A percentile compares a stretch with the other conserved stretches of the same genome.
Conservation (phyloP, 2,329 filamentous ascomycete species). For the Helotiales sp. region DNA sequence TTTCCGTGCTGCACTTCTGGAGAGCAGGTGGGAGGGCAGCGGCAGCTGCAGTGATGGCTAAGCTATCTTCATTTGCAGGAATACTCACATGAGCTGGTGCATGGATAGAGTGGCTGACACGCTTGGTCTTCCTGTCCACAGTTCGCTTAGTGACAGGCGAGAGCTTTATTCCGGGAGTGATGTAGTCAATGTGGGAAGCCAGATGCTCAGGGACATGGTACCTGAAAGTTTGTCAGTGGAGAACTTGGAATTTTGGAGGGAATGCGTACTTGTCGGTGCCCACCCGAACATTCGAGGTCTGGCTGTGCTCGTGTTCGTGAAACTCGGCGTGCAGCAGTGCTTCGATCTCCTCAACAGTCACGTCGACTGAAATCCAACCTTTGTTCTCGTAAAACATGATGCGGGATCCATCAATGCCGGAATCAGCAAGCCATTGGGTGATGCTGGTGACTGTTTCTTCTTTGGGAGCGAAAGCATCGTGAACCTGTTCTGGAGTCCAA, state of each 20-base stretch:
- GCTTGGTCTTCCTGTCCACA: slow-evolving; percentile 26
- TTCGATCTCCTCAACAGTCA: slow-evolving; percentile 57
- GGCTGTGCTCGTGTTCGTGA: slow-evolving; percentile 55
- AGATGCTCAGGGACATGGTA: slow-evolving; percentile 57
- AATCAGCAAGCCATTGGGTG: slow-evolving; percentile 58
- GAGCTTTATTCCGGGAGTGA: slow-evolving; percentile 65
- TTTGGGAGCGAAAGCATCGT: slow-evolving; percentile 56
- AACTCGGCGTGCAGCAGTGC: slow-evolving; percentile 56
- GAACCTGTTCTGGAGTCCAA: slow-evolving; percentile 55
- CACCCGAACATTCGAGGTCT: slow-evolving; percentile 59
- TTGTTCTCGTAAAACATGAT: slow-evolving; percentile 54
- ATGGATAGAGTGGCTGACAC: slow-evolving; percentile 19
- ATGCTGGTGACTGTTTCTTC: slow-evolving; percentile 57
- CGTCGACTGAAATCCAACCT: slow-evolving; percentile 59
- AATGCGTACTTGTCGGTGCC: slow-evolving; percentile 48
- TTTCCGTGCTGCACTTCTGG: slow-evolving; percentile 38
- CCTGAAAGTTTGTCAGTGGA: slow-evolving; percentile 30
- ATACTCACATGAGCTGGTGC: slow-evolving; percentile 12
- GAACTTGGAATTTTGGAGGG: slow-evolving; percentile 52
- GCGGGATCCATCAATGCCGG: slow-evolving; percentile 50
- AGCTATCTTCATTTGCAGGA: neutral
- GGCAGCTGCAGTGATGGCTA: slow-evolving; percentile 10
- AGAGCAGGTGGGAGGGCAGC: slow-evolving; percentile 22
- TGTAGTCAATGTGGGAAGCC: slow-evolving; percentile 60
- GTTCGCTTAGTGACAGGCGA: slow-evolving; percentile 46